These are phyloP conservation scores for Colletotrichum karsti DNA, from an alignment of 2,329 filamentous ascomycete species.

Conservation along the genomic window DNA sequence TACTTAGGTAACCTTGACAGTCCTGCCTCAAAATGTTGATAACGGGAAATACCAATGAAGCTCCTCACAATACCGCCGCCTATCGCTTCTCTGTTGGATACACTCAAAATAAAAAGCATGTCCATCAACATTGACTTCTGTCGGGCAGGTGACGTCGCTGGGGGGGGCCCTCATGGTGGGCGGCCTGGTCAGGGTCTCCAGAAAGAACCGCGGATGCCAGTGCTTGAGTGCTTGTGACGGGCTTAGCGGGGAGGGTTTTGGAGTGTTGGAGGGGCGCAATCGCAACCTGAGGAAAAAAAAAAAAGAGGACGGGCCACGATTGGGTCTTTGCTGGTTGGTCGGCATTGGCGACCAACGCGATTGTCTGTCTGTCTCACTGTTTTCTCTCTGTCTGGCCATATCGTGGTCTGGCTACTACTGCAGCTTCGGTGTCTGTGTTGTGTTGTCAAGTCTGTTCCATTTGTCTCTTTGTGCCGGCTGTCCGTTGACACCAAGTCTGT, in stretches of 20 bases:
- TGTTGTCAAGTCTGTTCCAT: too few relatives aligned
- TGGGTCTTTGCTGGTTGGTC: neutral
- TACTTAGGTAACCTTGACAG: neutral
- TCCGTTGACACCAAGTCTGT: neutral
- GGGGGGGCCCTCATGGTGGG: conserved; percentile 15
- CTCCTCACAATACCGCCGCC: neutral
- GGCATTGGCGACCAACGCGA: conserved; percentile 5
- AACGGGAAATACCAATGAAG: neutral
- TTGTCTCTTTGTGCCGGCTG: neutral
- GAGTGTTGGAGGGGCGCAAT: neutral
- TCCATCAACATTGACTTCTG: conserved; percentile 8
- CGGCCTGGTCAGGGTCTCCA: conserved; percentile 16
- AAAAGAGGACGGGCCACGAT: neutral
- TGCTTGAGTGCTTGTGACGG: conserved; percentile 20
- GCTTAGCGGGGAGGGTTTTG: conserved; percentile 10
- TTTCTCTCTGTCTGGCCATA: neutral
- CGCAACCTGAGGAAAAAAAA: too few relatives aligned
- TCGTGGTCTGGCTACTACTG: neutral
- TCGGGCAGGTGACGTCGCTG: conserved; percentile 23
- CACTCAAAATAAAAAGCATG: neutral
- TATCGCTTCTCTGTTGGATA: neutral
- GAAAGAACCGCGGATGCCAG: conserved; percentile 16
- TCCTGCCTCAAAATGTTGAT: neutral
- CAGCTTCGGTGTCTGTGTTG: neutral
- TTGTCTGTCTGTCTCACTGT: neutral